Evolutionary conservation across 768 basidiomycete species (phyloP).

Genomic region (Psilocybe sp.): DNA sequence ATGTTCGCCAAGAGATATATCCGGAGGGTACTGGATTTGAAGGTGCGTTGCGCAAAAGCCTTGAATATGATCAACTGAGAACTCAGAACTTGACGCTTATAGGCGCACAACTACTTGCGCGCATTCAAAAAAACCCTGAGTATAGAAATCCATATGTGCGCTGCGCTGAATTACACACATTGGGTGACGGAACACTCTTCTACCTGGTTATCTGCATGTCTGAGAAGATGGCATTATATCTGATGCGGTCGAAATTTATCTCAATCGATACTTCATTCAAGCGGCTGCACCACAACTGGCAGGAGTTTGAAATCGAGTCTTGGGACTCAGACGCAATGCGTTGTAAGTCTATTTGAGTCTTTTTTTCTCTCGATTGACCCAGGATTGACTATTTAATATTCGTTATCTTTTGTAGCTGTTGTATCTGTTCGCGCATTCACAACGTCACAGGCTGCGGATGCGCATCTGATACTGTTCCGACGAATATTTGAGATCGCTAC

Average conservation of each 20-base stretch:
- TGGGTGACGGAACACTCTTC: slow-evolving; percentile 5
- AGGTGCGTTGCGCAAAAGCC: too few relatives aligned
- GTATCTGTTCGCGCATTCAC: too few relatives aligned
- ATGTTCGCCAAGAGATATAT: slow-evolving; percentile 11
- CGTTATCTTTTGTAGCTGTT: too few relatives aligned
- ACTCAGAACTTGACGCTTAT: too few relatives aligned
- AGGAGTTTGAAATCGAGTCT: slow-evolving; percentile 9
- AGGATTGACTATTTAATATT: too few relatives aligned
- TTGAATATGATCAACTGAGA: too few relatives aligned
- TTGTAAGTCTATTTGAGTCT: too few relatives aligned
- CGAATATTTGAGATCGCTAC: too few relatives aligned
- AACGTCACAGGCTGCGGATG: too few relatives aligned
- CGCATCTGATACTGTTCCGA: too few relatives aligned
- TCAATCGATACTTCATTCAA: slow-evolving; percentile 10
- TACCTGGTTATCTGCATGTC: slow-evolving; percentile 22
- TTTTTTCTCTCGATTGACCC: too few relatives aligned
- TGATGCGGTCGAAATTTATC: slow-evolving; percentile 8
- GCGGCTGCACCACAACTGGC: slow-evolving; percentile 7
- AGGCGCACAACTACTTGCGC: slow-evolving; percentile 10
- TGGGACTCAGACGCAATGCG: slow-evolving; percentile 1
- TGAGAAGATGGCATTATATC: slow-evolving; percentile 11
- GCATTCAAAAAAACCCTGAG: background rate
- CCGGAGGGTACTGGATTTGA: slow-evolving; percentile 21
- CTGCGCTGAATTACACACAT: slow-evolving; percentile 11
- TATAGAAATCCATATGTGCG: slow-evolving; percentile 16